Base-by-base conservation (phyloP, 2,329 filamentous ascomycete genomes). In the Epichloe gansuensis region DNA sequence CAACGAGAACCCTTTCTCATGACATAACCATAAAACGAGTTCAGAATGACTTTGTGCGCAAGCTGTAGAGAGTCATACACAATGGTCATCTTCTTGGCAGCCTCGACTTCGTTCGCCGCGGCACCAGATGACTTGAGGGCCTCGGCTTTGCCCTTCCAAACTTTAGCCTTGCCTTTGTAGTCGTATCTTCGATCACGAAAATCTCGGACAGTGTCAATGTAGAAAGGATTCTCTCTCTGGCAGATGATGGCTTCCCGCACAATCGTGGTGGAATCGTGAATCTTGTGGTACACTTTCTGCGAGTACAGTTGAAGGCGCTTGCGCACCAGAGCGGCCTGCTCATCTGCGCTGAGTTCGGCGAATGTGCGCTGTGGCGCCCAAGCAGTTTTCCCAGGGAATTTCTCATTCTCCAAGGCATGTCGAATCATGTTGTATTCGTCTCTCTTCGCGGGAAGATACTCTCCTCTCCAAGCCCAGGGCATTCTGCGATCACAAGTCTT, bases 361-460 rank as follows among this genome's bases (percentile, higher is more conserved):
- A 96, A 98, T 0, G 82, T 79, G 52, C 89, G 77, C 64, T 68
- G 66, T 0, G 88, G 84, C 8, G 81, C 78, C 56, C 84, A 87
- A 0, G 87, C 81, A 41, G 72, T 77, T 61, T 84, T 88, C 2
- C 86, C 87, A 0, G 94, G 93, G 58, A 98, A 98, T 49, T 77
- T 84, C 64, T 98, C 94, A 60, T 94, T 96, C 61, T 94, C 87
- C 5, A 97, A 74, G 0, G 90, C 86, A 62, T 93, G 83, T 43
- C 88, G 80, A 62, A 98, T 95, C 93, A 98, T 98, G 70, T 97
- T 97, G 77, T 98, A 98, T 64, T 98, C 93, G 64, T 97, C 91
- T 58, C 89, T 81, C 66, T 98, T 97, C 0, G 93, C 89, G 3
- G 93, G 93, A 27, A 98, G 72, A 63, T 95, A 98, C 66, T 98